Base-by-base conservation (phyloP, 495 filamentous ascomycete genomes). In the Aspergillus funiculosus region DNA sequence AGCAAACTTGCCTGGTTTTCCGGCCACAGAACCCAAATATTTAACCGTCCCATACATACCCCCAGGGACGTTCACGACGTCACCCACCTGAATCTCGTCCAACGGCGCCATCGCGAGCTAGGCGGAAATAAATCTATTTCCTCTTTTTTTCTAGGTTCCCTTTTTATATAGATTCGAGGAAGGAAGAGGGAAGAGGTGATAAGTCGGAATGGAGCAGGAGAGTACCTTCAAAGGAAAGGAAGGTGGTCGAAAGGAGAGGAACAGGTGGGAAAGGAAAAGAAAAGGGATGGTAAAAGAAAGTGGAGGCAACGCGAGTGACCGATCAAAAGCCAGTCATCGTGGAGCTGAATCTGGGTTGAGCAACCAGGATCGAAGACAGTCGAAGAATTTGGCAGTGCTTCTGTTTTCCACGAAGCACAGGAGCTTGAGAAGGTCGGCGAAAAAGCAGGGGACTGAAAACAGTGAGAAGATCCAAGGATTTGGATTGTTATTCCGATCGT, bases 11-110 rank as follows among this genome's bases (percentile, higher is more conserved):
- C 92, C 92, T 39, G 85, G 87, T 71, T 95, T 95, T 43, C 90
- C 91, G 37, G 81, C 78, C 24, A 99, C 90, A 27, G 69, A 69
- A 4, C 92, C 92, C 48, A 99, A 72, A 60, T 91, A 99, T 63
- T 85, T 89, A 43, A 99, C 79, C 18, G 79, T 85, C 18, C 92
- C 92, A 52, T 83, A 71, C 91, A 99, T 96, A 55, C 82, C 89
- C 7, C 92, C 94, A 5, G 92, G 92, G 39, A 96, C 91, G 48
- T 97, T 90, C 40, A 99, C 92, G 42, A 76, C 67, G 61, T 97
- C 94, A 32, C 94, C 94, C 27, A 96, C 76, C 54, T 83, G 75
- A 50, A 94, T 69, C 29, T 83, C 82, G 44, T 73, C 69, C 41
- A 55, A 55, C 48, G 60, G 62, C 59, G 52, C 67, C 68, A 67